Percentiles rank a stretch among this genome's conserved stretches.
Conservation (phyloP, 306 rosid species). For the Sechiopsis laciniata region DNA sequence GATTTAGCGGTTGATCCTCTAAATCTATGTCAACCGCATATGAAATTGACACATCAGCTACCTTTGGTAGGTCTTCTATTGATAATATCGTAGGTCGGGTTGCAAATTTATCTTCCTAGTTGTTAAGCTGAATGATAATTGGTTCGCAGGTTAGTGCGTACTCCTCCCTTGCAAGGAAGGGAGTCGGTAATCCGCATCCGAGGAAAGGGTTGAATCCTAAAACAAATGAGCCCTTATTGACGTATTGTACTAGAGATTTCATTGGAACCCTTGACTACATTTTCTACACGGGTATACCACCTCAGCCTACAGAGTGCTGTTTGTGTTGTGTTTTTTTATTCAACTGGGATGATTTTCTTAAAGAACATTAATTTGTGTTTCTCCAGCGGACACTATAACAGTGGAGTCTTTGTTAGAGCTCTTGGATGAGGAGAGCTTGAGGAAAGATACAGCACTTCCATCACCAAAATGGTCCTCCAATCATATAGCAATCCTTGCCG, state of each 20-base stretch:
- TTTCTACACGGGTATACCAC: conserved; percentile 71
- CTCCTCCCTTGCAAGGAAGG: conserved; percentile 70
- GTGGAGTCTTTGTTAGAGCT: conserved; percentile 92
- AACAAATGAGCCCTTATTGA: conserved; percentile 85
- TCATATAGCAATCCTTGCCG: conserved; percentile 93
- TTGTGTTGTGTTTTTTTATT: neutral
- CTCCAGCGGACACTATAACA: conserved; percentile 86
- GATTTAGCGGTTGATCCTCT: conserved; percentile 90
- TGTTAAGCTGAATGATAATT: conserved; percentile 15
- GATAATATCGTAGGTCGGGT: neutral
- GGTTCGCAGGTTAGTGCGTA: conserved; percentile 81
- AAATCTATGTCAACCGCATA: conserved; percentile 77
- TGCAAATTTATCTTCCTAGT: neutral
- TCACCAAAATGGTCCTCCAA: conserved; percentile 99
- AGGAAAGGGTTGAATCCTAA: conserved; percentile 65
- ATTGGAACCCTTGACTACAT: conserved; percentile 94
- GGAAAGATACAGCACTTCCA: conserved; percentile 98
- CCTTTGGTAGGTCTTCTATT: conserved; percentile 60
- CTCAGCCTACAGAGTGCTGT: neutral
- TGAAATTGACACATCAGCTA: conserved; percentile 84
- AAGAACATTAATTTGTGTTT: neutral
- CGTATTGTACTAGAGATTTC: conserved; percentile 86
- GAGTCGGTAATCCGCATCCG: conserved; percentile 63
- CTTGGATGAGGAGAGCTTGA: conserved; percentile 89
- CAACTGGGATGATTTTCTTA: neutral